Evolutionary conservation across 345 rosid species (phyloP).

Genomic region (Melastoma malabathricum): DNA sequence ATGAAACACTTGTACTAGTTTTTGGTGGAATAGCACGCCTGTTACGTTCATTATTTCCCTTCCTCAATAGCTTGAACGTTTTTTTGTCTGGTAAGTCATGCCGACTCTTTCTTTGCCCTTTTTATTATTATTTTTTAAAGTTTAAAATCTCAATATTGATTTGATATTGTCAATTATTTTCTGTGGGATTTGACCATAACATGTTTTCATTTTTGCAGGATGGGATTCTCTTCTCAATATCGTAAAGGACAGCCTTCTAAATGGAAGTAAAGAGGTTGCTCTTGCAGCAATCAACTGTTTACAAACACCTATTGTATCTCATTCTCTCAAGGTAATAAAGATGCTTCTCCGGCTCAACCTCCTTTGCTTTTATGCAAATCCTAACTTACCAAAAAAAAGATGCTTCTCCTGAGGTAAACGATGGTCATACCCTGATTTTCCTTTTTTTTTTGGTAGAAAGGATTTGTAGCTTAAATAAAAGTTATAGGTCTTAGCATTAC

Average conservation of each 20-base stretch:
- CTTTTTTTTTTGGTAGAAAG: no score
- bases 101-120: not conserved
- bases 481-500: no score
- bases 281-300: conserved; percentile 86
- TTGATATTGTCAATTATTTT: no score
- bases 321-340: conserved; percentile 55
- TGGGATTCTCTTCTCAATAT: conserved; percentile 82
- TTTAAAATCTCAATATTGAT: no score
- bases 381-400: no score
- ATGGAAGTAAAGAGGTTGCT: conserved; percentile 88
- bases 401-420: no score
- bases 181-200: not conserved
- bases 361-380: no score
- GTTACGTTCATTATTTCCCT: conserved; percentile 86
- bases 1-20: conserved; percentile 91
- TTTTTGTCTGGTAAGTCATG: conserved; percentile 71
- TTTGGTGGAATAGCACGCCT: conserved; percentile 91
- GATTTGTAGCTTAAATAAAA: no score
- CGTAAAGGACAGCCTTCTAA: conserved; percentile 62
- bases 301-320: conserved; percentile 70
- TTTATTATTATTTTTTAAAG: not conserved
- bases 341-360: not conserved
- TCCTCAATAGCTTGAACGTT: conserved; percentile 54
- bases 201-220: conserved; percentile 28
- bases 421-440: no score